Evolutionary conservation across 768 basidiomycete genomes (phyloP).

Genomic region (Lentinula edodes): DNA sequence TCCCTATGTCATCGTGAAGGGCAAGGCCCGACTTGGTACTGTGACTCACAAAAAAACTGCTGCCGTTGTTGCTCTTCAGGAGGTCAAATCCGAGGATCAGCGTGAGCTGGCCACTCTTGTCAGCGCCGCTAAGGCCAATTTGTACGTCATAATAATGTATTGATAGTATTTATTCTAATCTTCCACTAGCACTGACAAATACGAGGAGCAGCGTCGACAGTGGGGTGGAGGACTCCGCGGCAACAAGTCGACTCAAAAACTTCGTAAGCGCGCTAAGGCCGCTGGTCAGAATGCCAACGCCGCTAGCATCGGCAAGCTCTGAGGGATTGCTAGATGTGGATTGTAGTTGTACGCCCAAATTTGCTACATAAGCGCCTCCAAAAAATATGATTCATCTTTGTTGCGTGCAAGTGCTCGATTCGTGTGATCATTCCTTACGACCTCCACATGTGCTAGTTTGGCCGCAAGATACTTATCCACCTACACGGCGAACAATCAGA

Average conservation of each 20-base stretch:
- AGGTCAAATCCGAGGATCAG: constrained; percentile 92
- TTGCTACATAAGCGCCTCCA: too few relatives aligned
- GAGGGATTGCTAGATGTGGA: constrained; percentile 14
- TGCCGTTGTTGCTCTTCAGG: constrained; percentile 85
- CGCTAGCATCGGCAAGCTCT: constrained; percentile 61
- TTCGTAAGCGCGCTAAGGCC: constrained; percentile 92
- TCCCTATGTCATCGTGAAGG: constrained; percentile 97
- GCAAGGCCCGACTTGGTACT: constrained; percentile 96
- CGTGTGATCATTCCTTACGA: too few relatives aligned
- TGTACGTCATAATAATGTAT: constrained; percentile 47
- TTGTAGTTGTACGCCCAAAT: background rate
- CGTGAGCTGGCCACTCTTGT: constrained; percentile 90
- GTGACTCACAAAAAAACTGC: constrained; percentile 99
- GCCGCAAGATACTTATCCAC: too few relatives aligned
- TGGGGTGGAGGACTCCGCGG: constrained; percentile 98
- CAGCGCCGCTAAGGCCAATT: constrained; percentile 95
- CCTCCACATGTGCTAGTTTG: too few relatives aligned
- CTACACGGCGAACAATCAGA: too few relatives aligned
- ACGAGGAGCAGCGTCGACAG: constrained; percentile 83
- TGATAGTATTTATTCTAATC: background rate
- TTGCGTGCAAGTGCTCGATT: too few relatives aligned
- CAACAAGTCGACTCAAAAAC: constrained; percentile 90
- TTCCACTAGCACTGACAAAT: constrained; percentile 72
- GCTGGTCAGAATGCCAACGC: constrained; percentile 61
- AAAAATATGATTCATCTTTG: too few relatives aligned